These are phyloP conservation scores for Pestalotiopsis sp. DNA, from an alignment of 2,329 filamentous ascomycete genomes.

Conservation along the genomic window DNA sequence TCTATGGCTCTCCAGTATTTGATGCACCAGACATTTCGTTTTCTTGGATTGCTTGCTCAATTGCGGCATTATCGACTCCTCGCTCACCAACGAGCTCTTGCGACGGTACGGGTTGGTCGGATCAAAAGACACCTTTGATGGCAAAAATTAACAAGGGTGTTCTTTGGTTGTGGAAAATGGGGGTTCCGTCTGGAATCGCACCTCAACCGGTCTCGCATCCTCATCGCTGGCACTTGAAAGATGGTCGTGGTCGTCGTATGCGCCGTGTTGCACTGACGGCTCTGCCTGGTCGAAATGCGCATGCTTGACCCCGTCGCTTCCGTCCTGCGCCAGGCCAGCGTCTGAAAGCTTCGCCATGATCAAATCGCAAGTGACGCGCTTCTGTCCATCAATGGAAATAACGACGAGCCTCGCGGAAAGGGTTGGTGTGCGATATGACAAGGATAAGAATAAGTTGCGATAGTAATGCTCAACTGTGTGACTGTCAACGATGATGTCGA, in stretches of 20 bases:
- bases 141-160: slow-evolving; percentile 2
- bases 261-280: background rate
- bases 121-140: slow-evolving; percentile 60
- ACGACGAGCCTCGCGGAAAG: background rate
- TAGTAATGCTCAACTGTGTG: background rate
- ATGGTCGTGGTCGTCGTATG: slow-evolving; percentile 35
- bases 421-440: background rate
- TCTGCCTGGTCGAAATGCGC: slow-evolving; percentile 24
- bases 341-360: slow-evolving; percentile 19
- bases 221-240: slow-evolving; percentile 51
- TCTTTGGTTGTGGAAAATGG: background rate
- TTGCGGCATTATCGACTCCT: slow-evolving; percentile 42
- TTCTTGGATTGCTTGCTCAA: slow-evolving; percentile 36
- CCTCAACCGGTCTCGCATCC: slow-evolving; percentile 52
- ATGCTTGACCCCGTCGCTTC: slow-evolving; percentile 23
- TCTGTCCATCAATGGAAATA: background rate
- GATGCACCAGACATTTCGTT: slow-evolving; percentile 65
- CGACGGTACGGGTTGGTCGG: slow-evolving; percentile 60
- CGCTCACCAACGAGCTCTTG: slow-evolving; percentile 63
- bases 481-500: slow-evolving; percentile 1
- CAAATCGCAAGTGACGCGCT: background rate
- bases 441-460: background rate
- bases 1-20: slow-evolving; percentile 60
- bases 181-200: slow-evolving; percentile 26
- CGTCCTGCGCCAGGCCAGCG: slow-evolving; percentile 15